Evolutionary conservation across 75 land plant species (phyloP).

Genomic region (Isoetes taiwanensis): DNA sequence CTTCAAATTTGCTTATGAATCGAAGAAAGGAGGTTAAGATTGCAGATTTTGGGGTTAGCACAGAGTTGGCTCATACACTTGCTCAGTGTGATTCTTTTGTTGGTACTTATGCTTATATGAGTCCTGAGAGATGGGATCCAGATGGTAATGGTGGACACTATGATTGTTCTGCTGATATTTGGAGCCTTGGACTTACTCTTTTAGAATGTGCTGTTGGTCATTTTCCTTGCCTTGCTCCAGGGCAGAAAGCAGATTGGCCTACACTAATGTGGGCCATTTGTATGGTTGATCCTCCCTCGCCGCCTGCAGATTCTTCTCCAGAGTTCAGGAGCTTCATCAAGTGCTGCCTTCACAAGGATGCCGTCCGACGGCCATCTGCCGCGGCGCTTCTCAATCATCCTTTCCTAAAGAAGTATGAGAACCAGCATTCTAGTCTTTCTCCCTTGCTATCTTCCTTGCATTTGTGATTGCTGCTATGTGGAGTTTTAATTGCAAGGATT

Average conservation of each 20-base stretch:
- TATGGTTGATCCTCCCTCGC: constrained; percentile 42
- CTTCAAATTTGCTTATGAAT: constrained; percentile 52
- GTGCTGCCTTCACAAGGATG: constrained; percentile 51
- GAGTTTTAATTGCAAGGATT: no score
- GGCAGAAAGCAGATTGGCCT: constrained; percentile 77
- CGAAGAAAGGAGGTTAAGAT: constrained; percentile 45
- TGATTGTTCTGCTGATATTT: background rate
- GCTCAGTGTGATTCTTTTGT: constrained; percentile 59
- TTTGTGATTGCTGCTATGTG: no score
- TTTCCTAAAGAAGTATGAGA: constrained; percentile 32
- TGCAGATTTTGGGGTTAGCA: constrained; percentile 70
- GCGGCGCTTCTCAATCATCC: constrained; percentile 34
- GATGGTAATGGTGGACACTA: constrained; percentile 2
- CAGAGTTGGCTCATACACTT: constrained; percentile 33
- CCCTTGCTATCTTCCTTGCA: no score
- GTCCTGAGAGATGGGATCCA: constrained; percentile 20
- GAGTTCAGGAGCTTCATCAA: constrained; percentile 46
- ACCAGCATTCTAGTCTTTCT: no score
- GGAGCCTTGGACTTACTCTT: constrained; percentile 3
- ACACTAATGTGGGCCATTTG: constrained; percentile 66
- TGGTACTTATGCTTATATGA: constrained; percentile 81
- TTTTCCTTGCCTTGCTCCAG: background rate
- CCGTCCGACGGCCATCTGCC: constrained; percentile 31
- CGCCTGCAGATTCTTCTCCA: constrained; percentile 39
- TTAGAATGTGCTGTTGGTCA: constrained; percentile 1